phyloP scores from a whole-genome alignment of 2,329 filamentous ascomycete genomes.

The Paecilomyces fulvus region DNA sequence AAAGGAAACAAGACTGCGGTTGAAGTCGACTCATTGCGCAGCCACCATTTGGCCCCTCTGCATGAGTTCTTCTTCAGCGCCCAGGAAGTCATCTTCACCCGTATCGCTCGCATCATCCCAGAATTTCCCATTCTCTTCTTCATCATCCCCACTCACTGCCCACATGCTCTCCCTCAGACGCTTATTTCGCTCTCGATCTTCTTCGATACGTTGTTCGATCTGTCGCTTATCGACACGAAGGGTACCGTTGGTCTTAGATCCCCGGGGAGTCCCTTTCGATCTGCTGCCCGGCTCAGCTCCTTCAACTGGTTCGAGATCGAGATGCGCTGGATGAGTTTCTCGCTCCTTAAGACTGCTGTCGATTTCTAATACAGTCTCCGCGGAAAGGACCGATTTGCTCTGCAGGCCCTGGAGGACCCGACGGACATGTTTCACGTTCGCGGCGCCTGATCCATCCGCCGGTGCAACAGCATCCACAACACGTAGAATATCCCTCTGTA shows the following conservation, averaged over 20 bases:
- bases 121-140: slow-evolving; percentile 68
- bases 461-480: slow-evolving; percentile 90
- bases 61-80: slow-evolving; percentile 64
- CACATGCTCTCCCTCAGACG: slow-evolving; percentile 84
- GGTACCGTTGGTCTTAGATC: slow-evolving; percentile 27
- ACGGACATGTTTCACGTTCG: slow-evolving; percentile 87
- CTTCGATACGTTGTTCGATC: slow-evolving; percentile 92
- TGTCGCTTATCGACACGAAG: slow-evolving; percentile 68
- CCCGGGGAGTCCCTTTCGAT: slow-evolving; percentile 20
- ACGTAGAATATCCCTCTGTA: slow-evolving; percentile 83
- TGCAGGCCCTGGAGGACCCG: slow-evolving; percentile 67
- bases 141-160: slow-evolving; percentile 62
- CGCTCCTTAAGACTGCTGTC: slow-evolving; percentile 75
- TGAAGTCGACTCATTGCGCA: slow-evolving; percentile 4
- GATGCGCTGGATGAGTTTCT: slow-evolving; percentile 56
- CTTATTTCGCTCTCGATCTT: slow-evolving; percentile 93
- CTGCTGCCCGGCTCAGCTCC: slow-evolving; percentile 15
- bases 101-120: slow-evolving; percentile 85
- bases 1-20: neutral
- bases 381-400: slow-evolving; percentile 62
- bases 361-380: slow-evolving; percentile 67
- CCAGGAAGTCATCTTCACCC: slow-evolving; percentile 74
- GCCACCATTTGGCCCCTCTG: slow-evolving; percentile 43
- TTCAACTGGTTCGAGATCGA: slow-evolving; percentile 34
- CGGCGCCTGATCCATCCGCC: slow-evolving; percentile 74